These are phyloP conservation scores for Candida dendrica DNA, from an alignment of 805 yeast species.

Conservation along the genomic window DNA sequence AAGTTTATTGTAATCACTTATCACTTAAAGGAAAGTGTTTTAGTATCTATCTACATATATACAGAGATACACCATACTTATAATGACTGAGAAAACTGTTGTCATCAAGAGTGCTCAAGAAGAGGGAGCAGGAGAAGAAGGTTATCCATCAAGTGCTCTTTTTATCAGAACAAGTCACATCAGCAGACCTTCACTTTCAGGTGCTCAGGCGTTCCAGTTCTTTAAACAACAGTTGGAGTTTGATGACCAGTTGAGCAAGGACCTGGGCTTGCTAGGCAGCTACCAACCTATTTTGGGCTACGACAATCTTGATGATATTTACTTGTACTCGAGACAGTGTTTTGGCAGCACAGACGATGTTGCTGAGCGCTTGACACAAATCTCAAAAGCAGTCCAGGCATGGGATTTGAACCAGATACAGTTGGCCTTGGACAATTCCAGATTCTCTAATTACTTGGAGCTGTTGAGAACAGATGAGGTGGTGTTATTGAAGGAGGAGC, in stretches of 20 bases:
- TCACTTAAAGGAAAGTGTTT: too few relatives aligned
- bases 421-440: neutral
- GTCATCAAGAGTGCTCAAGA: neutral
- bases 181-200: neutral
- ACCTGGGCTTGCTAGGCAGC: neutral
- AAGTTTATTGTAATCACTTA: too few relatives aligned
- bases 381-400: neutral
- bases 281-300: neutral
- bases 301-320: neutral
- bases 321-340: neutral
- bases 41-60: too few relatives aligned
- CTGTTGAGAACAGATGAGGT: neutral
- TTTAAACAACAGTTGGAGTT: neutral
- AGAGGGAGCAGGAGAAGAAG: neutral
- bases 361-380: neutral
- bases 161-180: neutral
- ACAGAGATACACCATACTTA: too few relatives aligned
- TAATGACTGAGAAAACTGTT: neutral
- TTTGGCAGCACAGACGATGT: neutral
- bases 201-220: neutral
- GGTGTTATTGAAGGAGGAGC: neutral
- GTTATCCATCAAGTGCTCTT: neutral
- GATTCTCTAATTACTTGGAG: constrained; percentile 1
- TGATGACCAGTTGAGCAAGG: neutral
- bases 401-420: constrained; percentile 1